Evolutionary conservation across 2,329 filamentous ascomycete genomes (phyloP), one percentile per base, ranked within the genome.

Genomic region (Arthrobotrys entomopaga): DNA sequence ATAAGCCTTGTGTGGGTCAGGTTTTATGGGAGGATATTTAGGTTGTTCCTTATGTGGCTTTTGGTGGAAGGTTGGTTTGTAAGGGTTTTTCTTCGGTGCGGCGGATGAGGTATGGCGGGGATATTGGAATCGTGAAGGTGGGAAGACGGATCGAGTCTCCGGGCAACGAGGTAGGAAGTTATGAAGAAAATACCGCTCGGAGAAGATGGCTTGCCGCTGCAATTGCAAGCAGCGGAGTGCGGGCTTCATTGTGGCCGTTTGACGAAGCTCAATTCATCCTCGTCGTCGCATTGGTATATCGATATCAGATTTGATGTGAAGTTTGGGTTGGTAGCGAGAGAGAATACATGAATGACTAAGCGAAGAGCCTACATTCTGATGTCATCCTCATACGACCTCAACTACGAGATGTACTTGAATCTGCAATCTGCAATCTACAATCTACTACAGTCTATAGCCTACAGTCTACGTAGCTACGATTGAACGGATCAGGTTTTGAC

Each of bases 21-120:
- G 70, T 63, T 67, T 74, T 74, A 74, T 74, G 13, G 70, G 70
- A 0, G 70, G 70, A 24, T 74, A 74, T 59, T 67, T 74, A 3
- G 56, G 29, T 4, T 48, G 20, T 15, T 57, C 22, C 13, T 48
- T 54, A 13, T 43, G n/a, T 15, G 52, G 38, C 43, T 65, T 65
- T 15, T 42, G 46, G 15, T 66, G 63, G 42, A n/a, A n/a, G 64
- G 19, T n/a, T 2, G 57, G 50, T 64, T 64, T 64, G 34, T 29
- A 15, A n/a, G 20, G 20, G 15, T 60, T 67, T 16, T 53, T 48
- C 10, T 34, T 34, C 10, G 29, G 29, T 2, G 54, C 7, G 24
- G 61, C 43, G 5, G 61, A 48, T 38, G 67, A 72, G 38, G 60
- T 60, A 26, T 74, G 49, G 56, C 69, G 56, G 43, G 46, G 63